Conservation (phyloP, 768 basidiomycete species). For the Tylopilus sp. region DNA sequence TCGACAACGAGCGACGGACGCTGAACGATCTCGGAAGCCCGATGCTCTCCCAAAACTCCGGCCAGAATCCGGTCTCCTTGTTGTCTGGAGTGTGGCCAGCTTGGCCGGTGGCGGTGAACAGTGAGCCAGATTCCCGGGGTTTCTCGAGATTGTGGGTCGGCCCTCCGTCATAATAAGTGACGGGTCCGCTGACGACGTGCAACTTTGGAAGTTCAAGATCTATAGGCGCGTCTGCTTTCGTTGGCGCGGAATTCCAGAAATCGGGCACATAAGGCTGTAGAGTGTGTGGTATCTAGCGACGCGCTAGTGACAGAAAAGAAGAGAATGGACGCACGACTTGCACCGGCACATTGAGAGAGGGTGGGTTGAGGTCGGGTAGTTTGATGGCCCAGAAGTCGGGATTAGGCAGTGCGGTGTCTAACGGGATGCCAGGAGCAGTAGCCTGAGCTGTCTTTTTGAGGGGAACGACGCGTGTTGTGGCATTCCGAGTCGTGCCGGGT, state of each 20-base stretch:
- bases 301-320: neutral
- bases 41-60: slow-evolving; percentile 37
- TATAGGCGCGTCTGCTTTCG: slow-evolving; percentile 27
- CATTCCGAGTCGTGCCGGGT: slow-evolving; percentile 23
- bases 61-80: slow-evolving; percentile 22
- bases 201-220: slow-evolving; percentile 42
- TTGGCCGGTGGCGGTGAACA: slow-evolving; percentile 1
- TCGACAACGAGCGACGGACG: slow-evolving; percentile 15
- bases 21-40: slow-evolving; percentile 34
- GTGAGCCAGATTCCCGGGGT: slow-evolving; percentile 7
- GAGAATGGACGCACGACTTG: slow-evolving; percentile 51
- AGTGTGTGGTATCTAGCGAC: neutral
- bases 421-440: slow-evolving; percentile 42
- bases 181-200: slow-evolving; percentile 45
- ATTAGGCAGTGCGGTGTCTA: slow-evolving; percentile 14
- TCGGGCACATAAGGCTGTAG: slow-evolving; percentile 57
- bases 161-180: slow-evolving; percentile 46
- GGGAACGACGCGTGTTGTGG: slow-evolving; percentile 23
- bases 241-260: slow-evolving; percentile 52
- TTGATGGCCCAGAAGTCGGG: slow-evolving; percentile 44
- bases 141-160: slow-evolving; percentile 41
- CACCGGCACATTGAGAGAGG: slow-evolving; percentile 40
- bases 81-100: slow-evolving; percentile 14
- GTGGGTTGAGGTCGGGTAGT: slow-evolving; percentile 54
- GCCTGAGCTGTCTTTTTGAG: slow-evolving; percentile 27